Evolutionary conservation across 2,329 filamentous ascomycete genomes (phyloP).

Genomic region (Hypocreales sp.): DNA sequence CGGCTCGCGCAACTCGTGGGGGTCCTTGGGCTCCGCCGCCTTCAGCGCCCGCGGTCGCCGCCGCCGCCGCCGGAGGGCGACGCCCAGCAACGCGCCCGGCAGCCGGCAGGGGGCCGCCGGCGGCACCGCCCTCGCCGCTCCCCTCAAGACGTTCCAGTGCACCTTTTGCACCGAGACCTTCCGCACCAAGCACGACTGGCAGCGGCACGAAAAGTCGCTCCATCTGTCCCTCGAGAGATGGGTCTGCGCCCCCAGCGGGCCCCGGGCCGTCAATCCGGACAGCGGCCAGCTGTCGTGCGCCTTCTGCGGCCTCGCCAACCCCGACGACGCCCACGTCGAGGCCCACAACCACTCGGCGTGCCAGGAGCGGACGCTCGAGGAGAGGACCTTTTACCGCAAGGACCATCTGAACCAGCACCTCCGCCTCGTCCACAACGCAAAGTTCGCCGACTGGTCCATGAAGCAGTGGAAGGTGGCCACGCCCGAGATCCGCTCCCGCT

Average conservation of each 20-base stretch:
- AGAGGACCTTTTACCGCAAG: constrained; percentile 52
- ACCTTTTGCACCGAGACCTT: constrained; percentile 56
- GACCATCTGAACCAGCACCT: constrained; percentile 53
- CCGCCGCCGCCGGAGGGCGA: constrained; percentile 30
- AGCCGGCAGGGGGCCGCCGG: no score
- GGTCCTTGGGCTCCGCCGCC: constrained; percentile 30
- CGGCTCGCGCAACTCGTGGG: constrained; percentile 39
- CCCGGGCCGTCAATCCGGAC: constrained; percentile 38
- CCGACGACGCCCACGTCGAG: constrained; percentile 39
- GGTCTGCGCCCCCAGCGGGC: constrained; percentile 46
- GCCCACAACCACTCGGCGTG: constrained; percentile 47
- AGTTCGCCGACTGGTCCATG: constrained; percentile 49
- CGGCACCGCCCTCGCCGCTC: constrained; percentile 20
- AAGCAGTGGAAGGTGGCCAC: constrained; percentile 44
- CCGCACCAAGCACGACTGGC: constrained; percentile 54
- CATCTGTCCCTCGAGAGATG: constrained; percentile 49
- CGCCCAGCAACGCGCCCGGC: constrained; percentile 20
- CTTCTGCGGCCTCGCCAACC: constrained; percentile 42
- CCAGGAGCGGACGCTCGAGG: constrained; percentile 44
- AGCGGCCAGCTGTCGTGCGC: constrained; percentile 42
- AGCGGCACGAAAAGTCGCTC: constrained; percentile 53
- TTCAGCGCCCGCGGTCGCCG: constrained; percentile 28
- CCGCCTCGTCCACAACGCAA: constrained; percentile 45
- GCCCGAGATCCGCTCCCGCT: constrained; percentile 46
- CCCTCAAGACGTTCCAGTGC: constrained; percentile 46